A percentile compares a stretch with the other conserved stretches of the same genome.
Evolutionary conservation across 192 early-diverging fungal species (phyloP).

Genomic region (Thamnidium elegans): DNA sequence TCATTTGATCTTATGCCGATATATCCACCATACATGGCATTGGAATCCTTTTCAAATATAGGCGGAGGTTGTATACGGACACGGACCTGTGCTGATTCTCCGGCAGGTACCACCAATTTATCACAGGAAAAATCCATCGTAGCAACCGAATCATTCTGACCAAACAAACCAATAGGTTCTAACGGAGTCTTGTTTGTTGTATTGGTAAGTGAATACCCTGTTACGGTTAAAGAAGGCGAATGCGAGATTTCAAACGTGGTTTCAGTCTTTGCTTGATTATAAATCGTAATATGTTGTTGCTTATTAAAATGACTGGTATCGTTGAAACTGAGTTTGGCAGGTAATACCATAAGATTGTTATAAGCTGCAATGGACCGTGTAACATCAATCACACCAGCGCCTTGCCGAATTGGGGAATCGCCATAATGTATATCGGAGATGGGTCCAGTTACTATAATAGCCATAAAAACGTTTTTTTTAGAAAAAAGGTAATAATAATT

Average conservation of each 20-base stretch:
- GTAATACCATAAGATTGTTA: conserved; percentile 26
- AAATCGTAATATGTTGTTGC: conserved; percentile 31
- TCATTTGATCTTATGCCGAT: conserved; percentile 19
- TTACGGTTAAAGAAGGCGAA: conserved; percentile 32
- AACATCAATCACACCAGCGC: conserved; percentile 51
- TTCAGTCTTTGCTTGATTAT: conserved; percentile 31
- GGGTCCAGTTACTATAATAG: conserved; percentile 9
- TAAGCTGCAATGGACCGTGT: conserved; percentile 34
- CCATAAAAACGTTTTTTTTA: conserved; percentile 2
- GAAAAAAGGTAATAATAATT: not conserved
- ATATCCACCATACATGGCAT: conserved; percentile 43
- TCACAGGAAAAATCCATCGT: not conserved
- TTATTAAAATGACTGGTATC: conserved; percentile 38
- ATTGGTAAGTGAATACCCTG: conserved; percentile 30
- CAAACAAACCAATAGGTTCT: conserved; percentile 19
- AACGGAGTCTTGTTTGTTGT: not conserved
- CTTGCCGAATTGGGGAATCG: conserved; percentile 39
- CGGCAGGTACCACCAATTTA: conserved; percentile 7
- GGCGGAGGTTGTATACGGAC: conserved; percentile 26
- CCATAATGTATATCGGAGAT: conserved; percentile 14
- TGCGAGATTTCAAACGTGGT: conserved; percentile 33
- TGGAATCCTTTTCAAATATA: conserved; percentile 14
- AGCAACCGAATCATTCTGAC: conserved; percentile 3
- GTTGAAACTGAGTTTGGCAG: conserved; percentile 46
- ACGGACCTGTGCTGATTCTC: not conserved